These are phyloP conservation scores for Dactylellina parvicollis DNA, from an alignment of 2,329 filamentous ascomycete genomes.

Conservation along the genomic window DNA sequence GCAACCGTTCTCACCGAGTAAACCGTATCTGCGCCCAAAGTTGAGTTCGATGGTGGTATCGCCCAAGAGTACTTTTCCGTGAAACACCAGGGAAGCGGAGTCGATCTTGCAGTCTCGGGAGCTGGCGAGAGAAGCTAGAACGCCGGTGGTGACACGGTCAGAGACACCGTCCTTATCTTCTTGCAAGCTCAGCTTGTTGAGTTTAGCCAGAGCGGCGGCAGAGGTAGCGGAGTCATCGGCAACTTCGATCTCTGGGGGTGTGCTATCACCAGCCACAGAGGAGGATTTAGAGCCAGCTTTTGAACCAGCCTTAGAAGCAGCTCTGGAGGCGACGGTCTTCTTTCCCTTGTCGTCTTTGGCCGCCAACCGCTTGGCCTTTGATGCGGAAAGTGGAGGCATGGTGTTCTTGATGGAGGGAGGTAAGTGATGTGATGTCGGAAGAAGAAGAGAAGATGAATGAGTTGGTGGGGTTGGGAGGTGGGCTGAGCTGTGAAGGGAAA, in stretches of 20 bases:
- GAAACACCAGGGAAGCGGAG: constrained; percentile 92
- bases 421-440: constrained; percentile 4
- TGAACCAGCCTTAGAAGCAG: constrained; percentile 74
- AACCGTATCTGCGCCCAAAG: constrained; percentile 90
- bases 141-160: constrained; percentile 97
- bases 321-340: constrained; percentile 77
- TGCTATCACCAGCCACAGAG: constrained; percentile 76
- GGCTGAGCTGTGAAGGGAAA: constrained; percentile 28
- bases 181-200: constrained; percentile 88
- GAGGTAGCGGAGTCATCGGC: constrained; percentile 71
- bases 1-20: constrained; percentile 98
- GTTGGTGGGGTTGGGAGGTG: constrained; percentile 3
- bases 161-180: constrained; percentile 96
- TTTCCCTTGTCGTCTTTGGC: constrained; percentile 78
- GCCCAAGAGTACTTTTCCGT: constrained; percentile 93
- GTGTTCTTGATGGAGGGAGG: background rate
- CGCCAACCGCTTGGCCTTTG: constrained; percentile 71
- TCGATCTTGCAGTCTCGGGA: constrained; percentile 98
- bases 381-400: constrained; percentile 72
- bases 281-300: constrained; percentile 71
- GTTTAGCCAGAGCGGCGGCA: constrained; percentile 77
- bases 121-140: constrained; percentile 82
- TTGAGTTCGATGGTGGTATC: constrained; percentile 93
- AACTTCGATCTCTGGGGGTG: constrained; percentile 70
- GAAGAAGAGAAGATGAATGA: background rate